Evolutionary conservation across 805 yeast species (phyloP), one percentile per base, ranked within the genome.

Genomic region (Barnettozyma pratensis): DNA sequence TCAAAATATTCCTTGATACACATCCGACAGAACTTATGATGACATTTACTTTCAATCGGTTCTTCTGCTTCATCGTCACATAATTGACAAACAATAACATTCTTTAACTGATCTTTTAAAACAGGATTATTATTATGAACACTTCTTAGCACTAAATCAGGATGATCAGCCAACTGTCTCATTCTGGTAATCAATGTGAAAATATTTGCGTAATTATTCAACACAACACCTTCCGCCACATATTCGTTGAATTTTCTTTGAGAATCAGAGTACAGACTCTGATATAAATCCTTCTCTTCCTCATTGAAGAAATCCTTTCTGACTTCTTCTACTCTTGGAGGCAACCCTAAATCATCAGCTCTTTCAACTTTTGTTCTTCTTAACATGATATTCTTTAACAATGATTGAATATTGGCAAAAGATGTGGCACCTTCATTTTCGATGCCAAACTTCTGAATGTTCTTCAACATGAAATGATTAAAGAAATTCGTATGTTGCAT

Each of bases 1-100:
- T 91, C 97, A 42, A 85, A 80, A 61, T 94, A 94, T 66, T 95
- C 99, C 49, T 77, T 81, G 49, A 94, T 80, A 64, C 99, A 94
- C 73, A 94, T 74, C 30, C 99, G 78, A 64, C 99, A 94, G 63
- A 94, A 94, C 53, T 79, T 79, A 63, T 94, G 99, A 57, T 87
- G 96, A 65, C 99, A 94, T 62, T 85, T 87, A 3, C 96, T 85
- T 65, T 87, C 91, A 42, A 94, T 90, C 0, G 99, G 96, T 52
- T 94, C 99, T 66, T 94, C 98, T 0, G 98, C 97, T 66, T 91
- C 97, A 62, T 94, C 99, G 56, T 91, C 98, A 68, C 99, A 94
- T 27, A 94, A 64, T 56, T 88, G 95, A 63, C 99, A 94, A 39
- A 94, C 84, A 9, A 90, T 79, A 6, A 71, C 69, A 38, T 77